Base-by-base conservation (phyloP, 177 flowering plant species). In the Tripterygium wilfordii region DNA sequence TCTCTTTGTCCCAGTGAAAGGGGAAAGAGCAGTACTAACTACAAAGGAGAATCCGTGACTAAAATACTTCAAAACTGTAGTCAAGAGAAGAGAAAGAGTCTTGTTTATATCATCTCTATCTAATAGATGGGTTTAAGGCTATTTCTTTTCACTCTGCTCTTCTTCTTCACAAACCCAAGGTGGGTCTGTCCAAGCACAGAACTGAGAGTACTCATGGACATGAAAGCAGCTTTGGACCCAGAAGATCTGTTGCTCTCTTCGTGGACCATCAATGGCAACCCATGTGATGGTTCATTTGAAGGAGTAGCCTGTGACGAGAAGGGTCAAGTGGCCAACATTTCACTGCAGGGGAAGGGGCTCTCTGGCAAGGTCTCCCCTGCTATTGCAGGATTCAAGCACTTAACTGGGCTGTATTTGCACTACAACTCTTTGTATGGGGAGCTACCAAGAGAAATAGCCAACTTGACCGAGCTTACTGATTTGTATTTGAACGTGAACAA, bases 341-440 rank as follows among this genome's bases (percentile, higher is more conserved):
- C 88, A 3, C 17, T 81, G 45, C 88, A 81, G 32, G 88, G 82
- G 2, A 81, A 62, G 40, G 80, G 82, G 25, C 76, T 81, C 28
- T 19, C 56, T 14, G 88, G 88, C 38, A 49, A 62, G 45, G 45
- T 81, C 29, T 73, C 84, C 0, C 60, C 82, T 1, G 68, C 68
- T 48, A 62, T 81, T 60, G 72, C 78, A 21, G 71, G 42, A 36
- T 75, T 78, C 24, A 69, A 53, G 61, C 63, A 66, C 70, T 67
- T 78, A 53, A 55, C 80, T 28, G 88, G 88, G 48, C 66, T 81
- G 32, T 81, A 76, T 70, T 49, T 81, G 58, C 88, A 81, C 47
- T 81, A 71, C 57, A 81, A 81, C 59, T 41, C 61, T 39, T 26
- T 81, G 44, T 17, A 13, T 42, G 88, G 88, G 17, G 71, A 58